Conservation (phyloP, 257 asterid genomes). For the Lantana camara region DNA sequence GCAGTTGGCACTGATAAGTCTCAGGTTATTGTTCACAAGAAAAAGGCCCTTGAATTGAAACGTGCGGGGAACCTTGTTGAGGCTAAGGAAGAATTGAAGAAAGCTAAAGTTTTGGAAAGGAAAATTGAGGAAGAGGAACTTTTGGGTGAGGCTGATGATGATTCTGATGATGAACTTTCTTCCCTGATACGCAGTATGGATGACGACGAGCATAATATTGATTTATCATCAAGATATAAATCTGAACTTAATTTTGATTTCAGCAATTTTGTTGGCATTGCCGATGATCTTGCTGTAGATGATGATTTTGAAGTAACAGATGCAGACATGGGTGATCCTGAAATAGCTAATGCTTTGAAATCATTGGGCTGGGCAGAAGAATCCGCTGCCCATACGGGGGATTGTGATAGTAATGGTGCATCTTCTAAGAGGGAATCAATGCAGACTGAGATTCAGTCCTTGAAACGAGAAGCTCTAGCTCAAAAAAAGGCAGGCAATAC, state of each 20-base stretch:
- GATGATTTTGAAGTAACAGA: slow-evolving; percentile 70
- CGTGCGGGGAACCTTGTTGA: slow-evolving; percentile 82
- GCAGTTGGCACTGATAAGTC: slow-evolving; percentile 52
- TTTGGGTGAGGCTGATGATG: slow-evolving; percentile 76
- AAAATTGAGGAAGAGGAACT: slow-evolving; percentile 94
- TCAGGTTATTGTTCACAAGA: slow-evolving; percentile 79
- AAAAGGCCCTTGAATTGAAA: slow-evolving; percentile 86
- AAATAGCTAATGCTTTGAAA: slow-evolving; percentile 69
- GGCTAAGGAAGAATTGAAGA: slow-evolving; percentile 95
- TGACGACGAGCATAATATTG: slow-evolving; percentile 43
- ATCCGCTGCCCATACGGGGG: too few species aligned
- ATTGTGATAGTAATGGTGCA: slow-evolving; percentile 24
- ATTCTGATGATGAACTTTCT: slow-evolving; percentile 82
- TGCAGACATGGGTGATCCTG: slow-evolving; percentile 91
- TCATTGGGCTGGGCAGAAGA: slow-evolving; percentile 90
- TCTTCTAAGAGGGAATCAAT: slow-evolving; percentile 42
- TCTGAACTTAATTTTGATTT: slow-evolving; percentile 52
- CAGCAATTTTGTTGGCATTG: slow-evolving; percentile 43
- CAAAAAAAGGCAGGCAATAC: slow-evolving; percentile 78
- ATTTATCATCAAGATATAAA: slow-evolving; percentile 40
- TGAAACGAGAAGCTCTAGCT: slow-evolving; percentile 68
- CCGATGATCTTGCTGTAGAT: slow-evolving; percentile 55
- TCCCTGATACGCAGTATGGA: slow-evolving; percentile 61
- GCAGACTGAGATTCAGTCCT: slow-evolving; percentile 58
- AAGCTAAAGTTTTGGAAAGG: slow-evolving; percentile 85